Percentiles rank a stretch among this genome's conserved stretches.
Evolutionary conservation across 2,329 filamentous ascomycete genomes (phyloP).

Genomic region (Aspergillus japonicus): DNA sequence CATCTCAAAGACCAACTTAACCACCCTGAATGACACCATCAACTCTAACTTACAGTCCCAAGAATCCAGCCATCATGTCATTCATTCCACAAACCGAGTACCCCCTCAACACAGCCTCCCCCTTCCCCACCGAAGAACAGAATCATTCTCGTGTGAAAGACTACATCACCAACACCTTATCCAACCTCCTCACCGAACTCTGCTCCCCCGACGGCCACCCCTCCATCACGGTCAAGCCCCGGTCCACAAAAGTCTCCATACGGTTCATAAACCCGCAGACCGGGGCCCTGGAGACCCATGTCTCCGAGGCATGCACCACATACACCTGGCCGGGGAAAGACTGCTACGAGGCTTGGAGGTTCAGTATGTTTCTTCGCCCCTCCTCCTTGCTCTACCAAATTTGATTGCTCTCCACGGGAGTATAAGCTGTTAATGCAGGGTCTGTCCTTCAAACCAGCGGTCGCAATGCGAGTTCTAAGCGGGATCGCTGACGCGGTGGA

Average conservation of each 20-base stretch:
- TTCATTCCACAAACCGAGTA: no score
- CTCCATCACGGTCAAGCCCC: conserved; percentile 31
- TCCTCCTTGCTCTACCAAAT: background rate
- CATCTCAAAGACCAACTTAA: no score
- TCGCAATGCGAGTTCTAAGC: conserved; percentile 56
- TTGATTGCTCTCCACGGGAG: background rate
- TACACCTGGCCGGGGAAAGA: conserved; percentile 57
- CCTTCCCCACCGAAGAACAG: background rate
- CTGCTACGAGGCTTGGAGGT: conserved; percentile 57
- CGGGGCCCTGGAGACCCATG: conserved; percentile 28
- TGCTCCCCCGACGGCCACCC: conserved; percentile 27
- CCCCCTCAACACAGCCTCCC: no score
- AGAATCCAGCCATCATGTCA: no score
- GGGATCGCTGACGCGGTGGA: conserved; percentile 55
- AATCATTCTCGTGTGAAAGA: conserved; percentile 23
- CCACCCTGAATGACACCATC: no score
- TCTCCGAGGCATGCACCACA: conserved; percentile 24
- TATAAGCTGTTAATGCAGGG: conserved; percentile 11
- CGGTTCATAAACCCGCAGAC: conserved; percentile 31
- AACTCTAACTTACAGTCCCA: no score
- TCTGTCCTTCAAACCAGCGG: conserved; percentile 38
- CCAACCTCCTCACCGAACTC: conserved; percentile 27
- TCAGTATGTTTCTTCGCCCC: conserved; percentile 26
- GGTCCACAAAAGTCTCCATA: conserved; percentile 18
- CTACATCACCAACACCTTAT: conserved; percentile 32